phyloP scores from a whole-genome alignment of 805 yeast genomes.

The Isabelozyma gotoi region DNA sequence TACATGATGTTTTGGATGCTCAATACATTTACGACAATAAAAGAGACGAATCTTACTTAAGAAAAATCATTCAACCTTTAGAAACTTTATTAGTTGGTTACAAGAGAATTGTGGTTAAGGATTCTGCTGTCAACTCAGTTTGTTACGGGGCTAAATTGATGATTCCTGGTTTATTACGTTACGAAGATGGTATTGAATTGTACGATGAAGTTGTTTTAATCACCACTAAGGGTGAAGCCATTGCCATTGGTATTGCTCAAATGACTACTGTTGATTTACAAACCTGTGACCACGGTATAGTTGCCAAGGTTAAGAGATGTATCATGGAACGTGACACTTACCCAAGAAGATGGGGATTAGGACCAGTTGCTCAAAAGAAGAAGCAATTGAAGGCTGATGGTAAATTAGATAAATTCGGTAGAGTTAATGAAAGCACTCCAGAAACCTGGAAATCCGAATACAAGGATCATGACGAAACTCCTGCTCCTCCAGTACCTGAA shows the following conservation, averaged over 20 bases:
- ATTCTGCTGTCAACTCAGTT: slow-evolving; percentile 95
- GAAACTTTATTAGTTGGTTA: slow-evolving; percentile 92
- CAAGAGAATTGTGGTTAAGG: slow-evolving; percentile 91
- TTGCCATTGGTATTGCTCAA: slow-evolving; percentile 97
- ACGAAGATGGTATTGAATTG: slow-evolving; percentile 95
- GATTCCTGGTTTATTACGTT: slow-evolving; percentile 98
- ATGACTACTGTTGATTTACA: slow-evolving; percentile 98
- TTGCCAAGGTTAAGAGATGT: slow-evolving; percentile 98
- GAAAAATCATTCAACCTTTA: slow-evolving; percentile 91
- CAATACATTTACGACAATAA: slow-evolving; percentile 98
- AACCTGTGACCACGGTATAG: slow-evolving; percentile 97
- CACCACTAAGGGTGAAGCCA: slow-evolving; percentile 99
- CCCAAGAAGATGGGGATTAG: slow-evolving; percentile 99
- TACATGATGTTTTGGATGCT: slow-evolving; percentile 97
- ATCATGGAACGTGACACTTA: slow-evolving; percentile 99
- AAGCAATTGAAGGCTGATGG: slow-evolving; percentile 97
- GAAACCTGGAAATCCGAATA: slow-evolving; percentile 86
- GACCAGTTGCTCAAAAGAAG: slow-evolving; percentile 98
- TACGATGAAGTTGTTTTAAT: slow-evolving; percentile 97
- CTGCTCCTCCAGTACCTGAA: slow-evolving; percentile 60
- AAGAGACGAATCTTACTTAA: slow-evolving; percentile 91
- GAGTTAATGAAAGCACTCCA: slow-evolving; percentile 92
- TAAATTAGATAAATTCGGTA: slow-evolving; percentile 93
- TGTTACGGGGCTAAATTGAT: slow-evolving; percentile 98
- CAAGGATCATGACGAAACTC: slow-evolving; percentile 62